phyloP scores from a whole-genome alignment of 208 protist species.

The Leishmania amazonensis region DNA sequence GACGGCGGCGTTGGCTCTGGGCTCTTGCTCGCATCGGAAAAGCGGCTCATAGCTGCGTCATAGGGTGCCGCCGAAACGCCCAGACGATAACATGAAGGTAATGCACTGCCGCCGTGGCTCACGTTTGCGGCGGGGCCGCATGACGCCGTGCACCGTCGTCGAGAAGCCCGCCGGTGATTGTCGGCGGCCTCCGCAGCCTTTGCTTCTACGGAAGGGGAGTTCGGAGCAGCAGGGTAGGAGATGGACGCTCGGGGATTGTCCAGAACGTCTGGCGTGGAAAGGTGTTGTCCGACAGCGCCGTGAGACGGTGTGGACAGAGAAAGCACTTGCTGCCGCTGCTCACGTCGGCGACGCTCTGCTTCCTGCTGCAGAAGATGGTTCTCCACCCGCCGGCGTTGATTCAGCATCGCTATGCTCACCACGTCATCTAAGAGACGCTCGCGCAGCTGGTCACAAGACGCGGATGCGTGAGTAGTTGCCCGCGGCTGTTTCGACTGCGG shows the following conservation, averaged over 20 bases:
- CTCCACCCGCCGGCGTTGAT: conserved; percentile 21
- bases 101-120: neutral
- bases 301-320: neutral
- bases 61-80: neutral
- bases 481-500: neutral
- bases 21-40: conserved; percentile 13
- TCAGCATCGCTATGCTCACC: conserved; percentile 28
- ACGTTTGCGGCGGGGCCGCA: neutral
- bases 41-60: neutral
- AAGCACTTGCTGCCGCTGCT: conserved; percentile 21
- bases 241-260: neutral
- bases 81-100: neutral
- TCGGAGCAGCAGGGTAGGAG: neutral
- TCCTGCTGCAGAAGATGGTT: conserved; percentile 18
- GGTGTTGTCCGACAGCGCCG: neutral
- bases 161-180: neutral
- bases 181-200: neutral
- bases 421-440: conserved; percentile 35
- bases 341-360: conserved; percentile 23
- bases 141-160: neutral
- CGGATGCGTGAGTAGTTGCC: neutral
- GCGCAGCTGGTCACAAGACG: conserved; percentile 19
- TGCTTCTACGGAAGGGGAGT: neutral
- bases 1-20: conserved; percentile 27
- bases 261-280: neutral